phyloP scores from a whole-genome alignment of 208 protist genomes.

The Endotrypanum monterogeii region DNA sequence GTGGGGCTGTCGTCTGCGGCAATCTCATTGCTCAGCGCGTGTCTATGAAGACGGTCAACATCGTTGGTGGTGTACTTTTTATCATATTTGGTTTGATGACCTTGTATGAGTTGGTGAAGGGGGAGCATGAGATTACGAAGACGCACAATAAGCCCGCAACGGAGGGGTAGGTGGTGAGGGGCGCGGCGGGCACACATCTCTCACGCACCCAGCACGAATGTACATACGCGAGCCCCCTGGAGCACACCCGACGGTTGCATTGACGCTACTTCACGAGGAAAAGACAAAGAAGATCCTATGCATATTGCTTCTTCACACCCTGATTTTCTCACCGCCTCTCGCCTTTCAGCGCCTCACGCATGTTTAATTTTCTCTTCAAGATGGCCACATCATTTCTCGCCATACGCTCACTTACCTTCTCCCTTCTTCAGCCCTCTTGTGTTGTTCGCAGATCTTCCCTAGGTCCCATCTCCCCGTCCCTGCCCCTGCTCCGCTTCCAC shows the following conservation, averaged over 20 bases:
- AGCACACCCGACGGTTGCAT: neutral
- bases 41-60: conserved; percentile 80
- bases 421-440: no score
- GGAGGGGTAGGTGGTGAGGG: neutral
- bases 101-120: conserved; percentile 52
- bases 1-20: conserved; percentile 91
- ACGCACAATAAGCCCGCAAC: conserved; percentile 10
- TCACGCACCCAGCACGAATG: neutral
- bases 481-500: neutral
- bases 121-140: conserved; percentile 35
- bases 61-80: conserved; percentile 81
- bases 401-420: no score
- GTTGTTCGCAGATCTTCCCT: no score
- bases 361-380: no score
- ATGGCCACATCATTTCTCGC: no score
- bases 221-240: neutral
- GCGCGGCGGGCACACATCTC: no score
- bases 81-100: conserved; percentile 77
- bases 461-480: no score
- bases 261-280: no score
- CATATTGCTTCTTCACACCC: no score
- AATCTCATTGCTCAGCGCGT: conserved; percentile 79
- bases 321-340: no score
- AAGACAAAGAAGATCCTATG: no score
- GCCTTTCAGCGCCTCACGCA: no score